These are phyloP conservation scores for Spinacia oleracea DNA, from an alignment of 179 eudicot species.

Conservation along the genomic window DNA sequence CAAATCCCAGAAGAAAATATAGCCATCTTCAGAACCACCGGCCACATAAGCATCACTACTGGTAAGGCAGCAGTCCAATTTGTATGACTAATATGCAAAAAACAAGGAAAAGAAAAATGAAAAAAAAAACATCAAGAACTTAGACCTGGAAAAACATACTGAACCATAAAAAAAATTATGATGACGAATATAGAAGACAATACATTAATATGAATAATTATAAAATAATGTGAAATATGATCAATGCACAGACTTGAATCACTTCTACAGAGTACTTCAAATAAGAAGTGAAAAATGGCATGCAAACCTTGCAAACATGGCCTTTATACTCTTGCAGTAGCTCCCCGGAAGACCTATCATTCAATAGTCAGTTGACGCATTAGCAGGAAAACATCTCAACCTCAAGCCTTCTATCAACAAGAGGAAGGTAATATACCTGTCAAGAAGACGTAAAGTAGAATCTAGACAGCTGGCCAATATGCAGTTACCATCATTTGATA, in stretches of 20 bases:
- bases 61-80: slow-evolving; percentile 94
- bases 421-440: slow-evolving; percentile 49
- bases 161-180: not conserved
- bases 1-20: slow-evolving; percentile 89
- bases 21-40: slow-evolving; percentile 94
- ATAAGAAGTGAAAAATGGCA: not conserved
- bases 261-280: not conserved
- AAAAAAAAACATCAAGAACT: not conserved
- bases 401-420: not conserved
- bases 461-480: slow-evolving; percentile 87
- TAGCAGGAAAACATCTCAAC: not conserved
- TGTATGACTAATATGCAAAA: slow-evolving; percentile 59
- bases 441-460: slow-evolving; percentile 87
- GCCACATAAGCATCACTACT: slow-evolving; percentile 84
- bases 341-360: slow-evolving; percentile 73
- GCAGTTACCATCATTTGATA: slow-evolving; percentile 91
- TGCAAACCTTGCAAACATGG: slow-evolving; percentile 82
- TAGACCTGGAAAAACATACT: not conserved
- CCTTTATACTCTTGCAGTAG: slow-evolving; percentile 92
- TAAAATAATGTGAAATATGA: not conserved
- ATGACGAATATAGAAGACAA: not conserved
- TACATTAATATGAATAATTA: not conserved
- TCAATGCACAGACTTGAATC: not conserved
- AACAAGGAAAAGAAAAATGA: slow-evolving; percentile 11
- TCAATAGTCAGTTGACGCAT: slow-evolving; percentile 11